Evolutionary conservation across 1,284 basidiomycete species (phyloP), one percentile per base, ranked within the genome.

Genomic region (Cryptococcus amylolentus): DNA sequence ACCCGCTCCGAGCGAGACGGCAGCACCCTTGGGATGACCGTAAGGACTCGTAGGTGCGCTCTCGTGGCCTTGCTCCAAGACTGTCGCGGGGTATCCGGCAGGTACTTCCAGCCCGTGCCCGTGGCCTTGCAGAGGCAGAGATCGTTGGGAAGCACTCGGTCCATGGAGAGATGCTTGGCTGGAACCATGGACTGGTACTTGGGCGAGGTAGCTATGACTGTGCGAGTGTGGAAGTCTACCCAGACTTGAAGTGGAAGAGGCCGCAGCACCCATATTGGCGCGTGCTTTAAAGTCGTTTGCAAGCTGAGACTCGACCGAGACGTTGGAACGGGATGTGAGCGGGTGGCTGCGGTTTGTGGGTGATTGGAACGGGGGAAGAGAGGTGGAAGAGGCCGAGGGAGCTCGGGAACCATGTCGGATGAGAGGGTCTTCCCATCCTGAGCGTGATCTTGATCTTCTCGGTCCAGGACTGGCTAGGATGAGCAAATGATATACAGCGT

Each of bases 301-400:
- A 54, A 91, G 82, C 65, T 89, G 88, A 50, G 87, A 85, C 67
- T 91, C 89, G 56, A 88, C 75, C 31, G 88, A 90, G 58, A 88
- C 86, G 9, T 89, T 91, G 16, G 88, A 89, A 20, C 86, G 84
- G 43, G 84, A 85, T 28, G 87, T 89, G 27, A 83, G 80, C 31
- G 86, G 80, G 13, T 38, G 48, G 20, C 16, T n/a, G 35, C 86
- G 80, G 10, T 9, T n/a, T 9, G 48, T 31, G 23, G 31, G 48
- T 12, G 31, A 37, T 9, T 44, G 42, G 42, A 44, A 44, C 10
- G 31, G 31, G 63, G 86, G 89, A 55, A 88, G 86, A 62, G 85
- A 88, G 84, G 89, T 74, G 23, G 89, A 89, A 44, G 86, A 87
- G 66, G 86, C 81, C 9, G 88, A 87, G 31, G 86, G 84, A 79